Percentiles rank a stretch among this genome's conserved stretches.
Evolutionary conservation across 164 flowering plant species (phyloP).

Genomic region (Magnolia sinica): DNA sequence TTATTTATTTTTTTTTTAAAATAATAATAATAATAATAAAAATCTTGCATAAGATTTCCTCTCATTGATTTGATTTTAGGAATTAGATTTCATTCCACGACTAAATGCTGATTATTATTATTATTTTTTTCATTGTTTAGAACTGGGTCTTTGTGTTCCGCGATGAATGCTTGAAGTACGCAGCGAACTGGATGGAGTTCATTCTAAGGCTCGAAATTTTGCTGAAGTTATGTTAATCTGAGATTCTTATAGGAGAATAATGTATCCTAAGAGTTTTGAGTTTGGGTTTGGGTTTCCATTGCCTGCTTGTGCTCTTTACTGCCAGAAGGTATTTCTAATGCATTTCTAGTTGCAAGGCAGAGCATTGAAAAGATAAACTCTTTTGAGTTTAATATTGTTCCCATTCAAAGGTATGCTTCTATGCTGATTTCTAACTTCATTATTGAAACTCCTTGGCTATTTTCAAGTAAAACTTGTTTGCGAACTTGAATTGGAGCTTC

Average conservation of each 20-base stretch:
- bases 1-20: no score
- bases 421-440: no score
- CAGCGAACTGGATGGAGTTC: not conserved
- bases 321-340: not conserved
- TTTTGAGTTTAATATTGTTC: not conserved
- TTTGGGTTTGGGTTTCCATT: not conserved
- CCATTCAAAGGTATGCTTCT: not conserved
- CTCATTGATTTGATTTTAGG: not conserved
- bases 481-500: not conserved
- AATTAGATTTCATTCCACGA: not conserved
- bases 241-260: not conserved
- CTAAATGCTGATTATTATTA: not conserved
- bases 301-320: not conserved
- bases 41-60: not conserved
- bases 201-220: not conserved
- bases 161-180: not conserved
- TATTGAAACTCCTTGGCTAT: not conserved
- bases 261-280: not conserved
- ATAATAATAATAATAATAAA: no score
- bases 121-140: not conserved
- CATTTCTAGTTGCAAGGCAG: not conserved
- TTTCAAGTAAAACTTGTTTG: not conserved
- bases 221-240: not conserved
- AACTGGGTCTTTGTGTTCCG: conserved; percentile 1
- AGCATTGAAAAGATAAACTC: not conserved